Conservation (phyloP, 2,329 filamentous ascomycete genomes). For the Metarhizium humberi region DNA sequence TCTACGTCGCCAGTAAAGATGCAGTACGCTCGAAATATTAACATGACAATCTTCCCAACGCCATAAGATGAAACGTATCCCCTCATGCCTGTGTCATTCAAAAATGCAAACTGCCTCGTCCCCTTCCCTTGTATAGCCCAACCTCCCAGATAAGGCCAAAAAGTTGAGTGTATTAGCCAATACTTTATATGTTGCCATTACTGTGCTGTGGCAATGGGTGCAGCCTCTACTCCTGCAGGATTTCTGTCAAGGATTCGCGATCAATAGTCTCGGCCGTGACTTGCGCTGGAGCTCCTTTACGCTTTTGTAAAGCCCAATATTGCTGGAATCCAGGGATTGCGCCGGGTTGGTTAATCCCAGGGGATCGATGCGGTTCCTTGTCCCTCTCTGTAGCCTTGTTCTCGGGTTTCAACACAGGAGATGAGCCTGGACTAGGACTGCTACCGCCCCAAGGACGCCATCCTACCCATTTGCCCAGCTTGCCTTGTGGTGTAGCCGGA, state of each 20-base stretch:
- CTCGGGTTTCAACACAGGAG: slow-evolving; percentile 9
- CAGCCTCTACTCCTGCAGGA: slow-evolving; percentile 27
- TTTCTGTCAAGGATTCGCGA: slow-evolving; percentile 50
- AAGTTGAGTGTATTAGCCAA: background rate
- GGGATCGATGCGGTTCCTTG: slow-evolving; percentile 38
- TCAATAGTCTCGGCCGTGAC: slow-evolving; percentile 51
- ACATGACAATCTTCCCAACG: background rate
- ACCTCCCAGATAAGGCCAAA: background rate
- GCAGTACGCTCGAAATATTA: background rate
- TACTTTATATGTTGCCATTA: background rate
- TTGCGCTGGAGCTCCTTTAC: slow-evolving; percentile 42
- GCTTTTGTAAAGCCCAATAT: slow-evolving; percentile 41
- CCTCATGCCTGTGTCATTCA: background rate
- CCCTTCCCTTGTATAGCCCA: background rate
- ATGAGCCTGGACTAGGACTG: slow-evolving; percentile 4
- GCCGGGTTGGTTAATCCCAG: slow-evolving; percentile 73
- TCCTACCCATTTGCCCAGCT: slow-evolving; percentile 34
- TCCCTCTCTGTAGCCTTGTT: slow-evolving; percentile 20
- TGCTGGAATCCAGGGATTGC: slow-evolving; percentile 62
- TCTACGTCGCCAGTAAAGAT: slow-evolving; percentile 3
- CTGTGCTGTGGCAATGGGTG: background rate
- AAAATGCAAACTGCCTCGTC: background rate
- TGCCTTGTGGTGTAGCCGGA: slow-evolving; percentile 14
- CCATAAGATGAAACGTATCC: background rate
- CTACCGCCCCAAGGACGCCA: slow-evolving; percentile 38